These are phyloP conservation scores for Raphanus raphanistrum DNA, from an alignment of 345 rosid species.

Conservation along the genomic window DNA sequence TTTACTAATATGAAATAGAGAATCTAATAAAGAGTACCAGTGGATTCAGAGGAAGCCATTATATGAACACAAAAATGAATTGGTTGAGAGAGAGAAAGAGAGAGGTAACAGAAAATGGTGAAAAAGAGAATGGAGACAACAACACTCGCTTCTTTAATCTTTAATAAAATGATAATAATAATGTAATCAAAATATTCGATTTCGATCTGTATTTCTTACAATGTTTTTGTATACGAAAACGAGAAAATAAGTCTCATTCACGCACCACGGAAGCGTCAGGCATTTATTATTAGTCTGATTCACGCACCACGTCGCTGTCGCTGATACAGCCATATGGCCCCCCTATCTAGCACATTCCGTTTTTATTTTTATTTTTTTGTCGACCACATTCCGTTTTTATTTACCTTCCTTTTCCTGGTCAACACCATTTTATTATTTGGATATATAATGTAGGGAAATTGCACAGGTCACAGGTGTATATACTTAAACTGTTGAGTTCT, in stretches of 20 bases:
- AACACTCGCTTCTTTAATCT: constrained; percentile 23
- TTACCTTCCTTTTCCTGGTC: neutral
- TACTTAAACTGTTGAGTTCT: neutral
- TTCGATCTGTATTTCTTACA: neutral
- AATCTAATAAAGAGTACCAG: constrained; percentile 15
- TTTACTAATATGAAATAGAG: neutral
- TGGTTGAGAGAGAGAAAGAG: constrained; percentile 7
- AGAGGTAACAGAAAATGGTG: neutral
- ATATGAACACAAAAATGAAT: constrained; percentile 8
- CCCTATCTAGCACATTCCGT: too few relatives aligned
- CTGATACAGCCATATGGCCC: neutral
- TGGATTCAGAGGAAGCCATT: constrained; percentile 31
- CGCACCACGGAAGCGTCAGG: neutral
- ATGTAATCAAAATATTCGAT: constrained; percentile 5
- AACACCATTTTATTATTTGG: neutral
- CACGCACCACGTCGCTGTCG: constrained; percentile 12
- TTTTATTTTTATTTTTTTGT: too few relatives aligned
- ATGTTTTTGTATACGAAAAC: neutral
- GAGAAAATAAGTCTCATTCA: neutral
- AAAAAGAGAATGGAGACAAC: constrained; percentile 16
- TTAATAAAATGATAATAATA: neutral
- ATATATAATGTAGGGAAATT: too few relatives aligned
- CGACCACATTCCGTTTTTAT: neutral
- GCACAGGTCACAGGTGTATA: too few relatives aligned
- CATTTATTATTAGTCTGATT: neutral